These are phyloP conservation scores for Carex parvula DNA, from an alignment of 176 grass and related monocot genomes.

Conservation along the genomic window DNA sequence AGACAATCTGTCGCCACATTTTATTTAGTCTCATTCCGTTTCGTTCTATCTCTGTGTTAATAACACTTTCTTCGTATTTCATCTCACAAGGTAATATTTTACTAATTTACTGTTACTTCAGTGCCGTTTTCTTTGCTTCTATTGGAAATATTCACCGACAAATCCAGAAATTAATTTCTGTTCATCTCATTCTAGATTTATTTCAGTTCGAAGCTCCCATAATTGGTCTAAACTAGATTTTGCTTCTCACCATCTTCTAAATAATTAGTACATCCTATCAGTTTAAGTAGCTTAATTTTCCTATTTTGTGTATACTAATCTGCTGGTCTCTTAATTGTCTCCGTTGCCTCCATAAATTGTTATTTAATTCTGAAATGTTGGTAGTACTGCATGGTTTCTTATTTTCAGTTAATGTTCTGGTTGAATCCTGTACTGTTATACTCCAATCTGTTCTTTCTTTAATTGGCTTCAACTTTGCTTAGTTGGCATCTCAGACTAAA, in stretches of 20 bases:
- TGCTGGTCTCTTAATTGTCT: background rate
- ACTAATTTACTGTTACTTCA: background rate
- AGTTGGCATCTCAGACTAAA: background rate
- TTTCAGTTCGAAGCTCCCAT: background rate
- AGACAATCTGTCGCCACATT: too few species aligned
- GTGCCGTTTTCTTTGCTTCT: background rate
- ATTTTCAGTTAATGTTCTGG: background rate
- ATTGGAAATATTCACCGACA: background rate
- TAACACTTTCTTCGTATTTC: background rate
- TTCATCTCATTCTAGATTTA: background rate
- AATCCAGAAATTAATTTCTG: background rate
- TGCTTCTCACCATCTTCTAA: background rate
- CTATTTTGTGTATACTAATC: background rate
- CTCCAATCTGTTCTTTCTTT: background rate
- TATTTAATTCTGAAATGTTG: background rate
- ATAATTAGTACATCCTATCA: background rate
- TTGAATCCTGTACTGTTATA: background rate
- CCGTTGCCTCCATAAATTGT: background rate
- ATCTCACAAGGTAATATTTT: background rate
- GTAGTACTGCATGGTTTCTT: background rate
- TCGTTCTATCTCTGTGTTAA: too few species aligned
- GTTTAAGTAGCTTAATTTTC: background rate
- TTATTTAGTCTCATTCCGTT: background rate
- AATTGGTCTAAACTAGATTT: slow-evolving; percentile 2
- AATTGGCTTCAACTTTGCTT: background rate